Conservation (phyloP, 352 stramenopile genomes). For the Phytopythium mirpurense region DNA sequence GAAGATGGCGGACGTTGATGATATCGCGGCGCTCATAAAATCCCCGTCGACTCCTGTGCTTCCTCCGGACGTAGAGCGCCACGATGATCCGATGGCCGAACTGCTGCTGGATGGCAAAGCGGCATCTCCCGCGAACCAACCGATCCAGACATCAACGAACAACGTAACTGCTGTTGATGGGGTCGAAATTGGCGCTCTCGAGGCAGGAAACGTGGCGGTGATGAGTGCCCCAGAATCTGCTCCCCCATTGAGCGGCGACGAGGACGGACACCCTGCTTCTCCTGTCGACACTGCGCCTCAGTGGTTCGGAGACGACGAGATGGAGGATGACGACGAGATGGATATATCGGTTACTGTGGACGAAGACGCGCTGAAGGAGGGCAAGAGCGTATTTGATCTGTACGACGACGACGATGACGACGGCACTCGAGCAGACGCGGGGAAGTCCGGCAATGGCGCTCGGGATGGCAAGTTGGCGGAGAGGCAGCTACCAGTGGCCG, state of each 20-base stretch:
- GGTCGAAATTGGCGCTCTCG: background rate
- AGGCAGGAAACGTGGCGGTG: background rate
- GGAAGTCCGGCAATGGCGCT: conserved; percentile 1
- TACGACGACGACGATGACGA: conserved; percentile 8
- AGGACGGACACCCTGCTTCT: conserved; percentile 6
- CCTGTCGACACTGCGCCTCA: conserved; percentile 19
- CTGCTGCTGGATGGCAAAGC: background rate
- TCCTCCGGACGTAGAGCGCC: background rate
- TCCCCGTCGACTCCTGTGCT: conserved; percentile 1
- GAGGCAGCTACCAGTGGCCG: background rate
- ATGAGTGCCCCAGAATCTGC: background rate
- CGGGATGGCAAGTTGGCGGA: conserved; percentile 11
- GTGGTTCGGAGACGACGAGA: conserved; percentile 34
- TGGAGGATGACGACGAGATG: conserved; percentile 13
- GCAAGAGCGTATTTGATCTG: conserved; percentile 14
- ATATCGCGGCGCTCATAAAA: background rate
- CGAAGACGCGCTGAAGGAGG: conserved; percentile 11
- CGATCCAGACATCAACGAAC: background rate
- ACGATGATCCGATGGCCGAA: conserved; percentile 1
- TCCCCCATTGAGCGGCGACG: conserved; percentile 13
- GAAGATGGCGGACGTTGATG: conserved; percentile 6
- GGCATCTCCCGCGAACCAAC: background rate
- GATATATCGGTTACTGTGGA: conserved; percentile 10
- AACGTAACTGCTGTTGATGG: background rate
- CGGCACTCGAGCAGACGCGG: background rate